These are phyloP conservation scores for Colletotrichum sp. DNA, from an alignment of 2,329 filamentous ascomycete genomes.

Conservation along the genomic window DNA sequence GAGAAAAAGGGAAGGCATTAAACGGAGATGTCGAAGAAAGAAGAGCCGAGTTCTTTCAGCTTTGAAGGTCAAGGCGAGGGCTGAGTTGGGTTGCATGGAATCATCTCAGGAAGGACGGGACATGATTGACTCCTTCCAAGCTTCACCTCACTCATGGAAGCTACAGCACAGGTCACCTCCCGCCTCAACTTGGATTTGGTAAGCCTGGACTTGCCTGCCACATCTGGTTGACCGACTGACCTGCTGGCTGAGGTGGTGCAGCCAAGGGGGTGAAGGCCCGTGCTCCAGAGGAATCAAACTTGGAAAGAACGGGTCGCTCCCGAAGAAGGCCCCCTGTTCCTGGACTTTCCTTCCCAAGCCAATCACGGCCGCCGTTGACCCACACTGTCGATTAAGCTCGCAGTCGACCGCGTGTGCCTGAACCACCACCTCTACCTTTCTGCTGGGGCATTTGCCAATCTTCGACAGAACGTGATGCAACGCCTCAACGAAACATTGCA, in stretches of 20 bases:
- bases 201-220: neutral
- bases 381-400: conserved; percentile 16
- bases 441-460: neutral
- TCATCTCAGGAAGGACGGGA: neutral
- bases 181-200: neutral
- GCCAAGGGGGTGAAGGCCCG: neutral
- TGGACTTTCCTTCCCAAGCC: neutral
- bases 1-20: neutral
- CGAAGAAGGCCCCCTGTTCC: conserved; percentile 5
- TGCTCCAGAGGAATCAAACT: conserved; percentile 1
- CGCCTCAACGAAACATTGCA: neutral
- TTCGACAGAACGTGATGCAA: neutral
- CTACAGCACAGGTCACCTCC: neutral
- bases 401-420: conserved; percentile 14
- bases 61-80: neutral
- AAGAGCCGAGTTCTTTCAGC: neutral
- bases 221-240: neutral
- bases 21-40: neutral
- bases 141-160: neutral
- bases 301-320: conserved; percentile 20
- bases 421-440: neutral
- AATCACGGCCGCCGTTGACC: conserved; percentile 6
- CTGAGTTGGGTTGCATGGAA: neutral
- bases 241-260: neutral
- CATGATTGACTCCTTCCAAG: neutral